Percentiles rank a stretch among this genome's conserved stretches.
Evolutionary conservation across 2,329 filamentous ascomycete genomes (phyloP).

Genomic region (Phyllosticta ampelicida): DNA sequence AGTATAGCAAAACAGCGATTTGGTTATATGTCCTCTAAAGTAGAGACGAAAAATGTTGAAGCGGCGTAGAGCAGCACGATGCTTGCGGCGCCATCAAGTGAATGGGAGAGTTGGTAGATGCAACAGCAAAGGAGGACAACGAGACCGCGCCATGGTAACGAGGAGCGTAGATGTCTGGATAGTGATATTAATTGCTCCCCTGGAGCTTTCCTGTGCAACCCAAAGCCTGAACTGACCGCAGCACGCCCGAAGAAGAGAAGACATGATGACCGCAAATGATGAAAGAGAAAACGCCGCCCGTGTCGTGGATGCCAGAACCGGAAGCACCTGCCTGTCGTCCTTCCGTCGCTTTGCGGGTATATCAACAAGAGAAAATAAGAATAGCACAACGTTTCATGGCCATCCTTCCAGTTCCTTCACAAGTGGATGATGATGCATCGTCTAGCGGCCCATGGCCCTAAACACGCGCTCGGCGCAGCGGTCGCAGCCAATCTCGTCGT

Average conservation of each 20-base stretch:
- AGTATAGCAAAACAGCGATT: too few species aligned
- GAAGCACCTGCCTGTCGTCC: not conserved
- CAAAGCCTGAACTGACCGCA: not conserved
- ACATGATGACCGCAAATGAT: not conserved
- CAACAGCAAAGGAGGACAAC: not conserved
- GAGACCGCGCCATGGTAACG: not conserved
- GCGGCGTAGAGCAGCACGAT: too few species aligned
- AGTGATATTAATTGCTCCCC: not conserved
- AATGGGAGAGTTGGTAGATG: not conserved
- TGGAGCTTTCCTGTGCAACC: not conserved
- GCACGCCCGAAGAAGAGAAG: not conserved
- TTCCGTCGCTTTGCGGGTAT: not conserved
- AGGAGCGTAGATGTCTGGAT: not conserved
- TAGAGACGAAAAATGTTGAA: too few species aligned
- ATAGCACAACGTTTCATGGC: not conserved
- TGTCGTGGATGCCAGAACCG: not conserved
- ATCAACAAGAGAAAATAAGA: not conserved
- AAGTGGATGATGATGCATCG: not conserved
- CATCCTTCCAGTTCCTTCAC: not conserved
- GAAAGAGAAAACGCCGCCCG: not conserved
- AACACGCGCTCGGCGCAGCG: constrained; percentile 5
- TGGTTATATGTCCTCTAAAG: too few species aligned
- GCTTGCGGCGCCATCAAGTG: too few species aligned
- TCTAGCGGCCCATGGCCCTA: constrained; percentile 4
- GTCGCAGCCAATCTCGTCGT: constrained; percentile 9